These are phyloP conservation scores for Tulasnella sp. DNA, from an alignment of 768 basidiomycete species.

Conservation along the genomic window DNA sequence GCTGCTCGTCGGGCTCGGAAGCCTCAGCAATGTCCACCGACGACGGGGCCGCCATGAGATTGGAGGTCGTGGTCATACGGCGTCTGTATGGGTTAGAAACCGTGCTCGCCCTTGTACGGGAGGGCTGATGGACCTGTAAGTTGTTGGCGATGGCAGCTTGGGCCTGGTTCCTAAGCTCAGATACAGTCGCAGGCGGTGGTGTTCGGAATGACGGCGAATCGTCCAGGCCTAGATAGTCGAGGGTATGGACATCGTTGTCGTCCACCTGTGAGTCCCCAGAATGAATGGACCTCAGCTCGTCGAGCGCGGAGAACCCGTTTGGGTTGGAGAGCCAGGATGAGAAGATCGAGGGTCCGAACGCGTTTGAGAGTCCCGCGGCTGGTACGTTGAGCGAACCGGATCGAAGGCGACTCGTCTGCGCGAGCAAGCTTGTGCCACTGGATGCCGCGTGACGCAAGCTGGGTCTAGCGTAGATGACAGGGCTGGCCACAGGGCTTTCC, in stretches of 20 bases:
- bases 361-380: slow-evolving; percentile 55
- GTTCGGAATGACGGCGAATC: slow-evolving; percentile 43
- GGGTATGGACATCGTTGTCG: slow-evolving; percentile 84
- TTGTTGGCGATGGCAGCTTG: slow-evolving; percentile 84
- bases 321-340: slow-evolving; percentile 70
- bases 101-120: slow-evolving; percentile 77
- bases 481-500: background rate
- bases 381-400: slow-evolving; percentile 89
- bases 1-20: slow-evolving; percentile 36
- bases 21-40: slow-evolving; percentile 46
- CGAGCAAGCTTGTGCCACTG: slow-evolving; percentile 45
- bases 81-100: slow-evolving; percentile 88
- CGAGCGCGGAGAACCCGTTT: slow-evolving; percentile 46
- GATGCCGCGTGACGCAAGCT: slow-evolving; percentile 64
- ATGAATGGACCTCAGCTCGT: slow-evolving; percentile 70
- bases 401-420: slow-evolving; percentile 66
- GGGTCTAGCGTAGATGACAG: slow-evolving; percentile 35
- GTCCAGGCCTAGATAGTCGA: slow-evolving; percentile 93
- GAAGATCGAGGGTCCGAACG: slow-evolving; percentile 82
- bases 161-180: slow-evolving; percentile 79
- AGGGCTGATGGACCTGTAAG: slow-evolving; percentile 50
- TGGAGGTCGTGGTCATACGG: slow-evolving; percentile 35
- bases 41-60: slow-evolving; percentile 50
- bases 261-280: slow-evolving; percentile 74
- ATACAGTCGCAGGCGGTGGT: slow-evolving; percentile 77